phyloP scores from a whole-genome alignment of 164 flowering plant genomes.

The Aristolochia contorta region DNA sequence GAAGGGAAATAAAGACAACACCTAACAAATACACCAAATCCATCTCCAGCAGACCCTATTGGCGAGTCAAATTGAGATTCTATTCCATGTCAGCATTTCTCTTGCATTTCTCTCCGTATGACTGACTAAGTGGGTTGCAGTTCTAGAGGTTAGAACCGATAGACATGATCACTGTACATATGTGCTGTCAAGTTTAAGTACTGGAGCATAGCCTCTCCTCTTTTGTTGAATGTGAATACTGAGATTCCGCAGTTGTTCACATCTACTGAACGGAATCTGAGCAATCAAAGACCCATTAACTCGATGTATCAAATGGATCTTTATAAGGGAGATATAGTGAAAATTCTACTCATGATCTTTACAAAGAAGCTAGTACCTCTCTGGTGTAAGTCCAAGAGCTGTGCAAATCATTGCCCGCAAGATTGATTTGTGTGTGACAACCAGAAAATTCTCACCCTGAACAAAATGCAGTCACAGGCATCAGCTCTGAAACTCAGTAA shows the following conservation, averaged over 20 bases:
- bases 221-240: constrained; percentile 43
- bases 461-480: not conserved
- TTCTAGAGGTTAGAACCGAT: constrained; percentile 21
- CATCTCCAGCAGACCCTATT: no score
- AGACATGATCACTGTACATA: constrained; percentile 50
- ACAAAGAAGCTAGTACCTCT: constrained; percentile 29
- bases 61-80: no score
- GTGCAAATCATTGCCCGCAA: constrained; percentile 65
- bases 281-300: constrained; percentile 19
- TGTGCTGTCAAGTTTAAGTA: constrained; percentile 67
- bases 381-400: constrained; percentile 62
- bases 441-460: constrained; percentile 61
- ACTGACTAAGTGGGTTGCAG: no score
- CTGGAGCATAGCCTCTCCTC: constrained; percentile 65
- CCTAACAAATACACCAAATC: no score
- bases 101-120: no score
- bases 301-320: no score
- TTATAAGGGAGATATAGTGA: no score
- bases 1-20: no score
- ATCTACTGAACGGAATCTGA: constrained; percentile 65
- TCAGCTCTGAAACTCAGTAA: not conserved
- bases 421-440: constrained; percentile 69
- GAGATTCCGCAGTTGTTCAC: constrained; percentile 57
- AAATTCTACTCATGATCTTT: not conserved
- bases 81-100: no score